phyloP scores from a whole-genome alignment of 345 rosid species.

The Moricandia arvensis region DNA sequence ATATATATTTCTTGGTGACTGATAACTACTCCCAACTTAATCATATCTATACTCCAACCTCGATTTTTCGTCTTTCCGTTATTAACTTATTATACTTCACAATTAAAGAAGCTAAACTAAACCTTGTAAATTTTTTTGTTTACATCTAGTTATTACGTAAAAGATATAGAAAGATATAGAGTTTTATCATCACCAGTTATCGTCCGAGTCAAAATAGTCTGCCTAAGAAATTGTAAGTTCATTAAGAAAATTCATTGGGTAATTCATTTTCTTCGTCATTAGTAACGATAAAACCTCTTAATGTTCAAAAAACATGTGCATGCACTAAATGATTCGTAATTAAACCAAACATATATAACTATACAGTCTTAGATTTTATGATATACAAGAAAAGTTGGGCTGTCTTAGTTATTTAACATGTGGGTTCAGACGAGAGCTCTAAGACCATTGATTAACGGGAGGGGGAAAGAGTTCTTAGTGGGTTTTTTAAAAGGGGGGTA shows the following conservation, averaged over 20 bases:
- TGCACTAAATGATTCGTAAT: not conserved
- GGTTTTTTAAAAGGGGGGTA: too few species aligned
- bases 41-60: conserved; percentile 41
- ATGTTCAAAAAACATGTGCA: not conserved
- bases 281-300: not conserved
- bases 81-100: conserved; percentile 32
- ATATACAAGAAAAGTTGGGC: conserved; percentile 10
- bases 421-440: conserved; percentile 24
- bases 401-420: conserved; percentile 1
- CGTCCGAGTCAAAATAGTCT: conserved; percentile 14
- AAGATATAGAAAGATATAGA: not conserved
- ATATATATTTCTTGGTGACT: conserved; percentile 40
- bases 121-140: not conserved
- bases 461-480: too few species aligned
- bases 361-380: not conserved
- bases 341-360: not conserved
- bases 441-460: too few species aligned
- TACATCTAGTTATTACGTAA: conserved; percentile 7
- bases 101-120: not conserved
- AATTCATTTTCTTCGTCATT: not conserved
- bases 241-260: conserved; percentile 10
- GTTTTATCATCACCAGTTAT: conserved; percentile 20
- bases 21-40: conserved; percentile 38
- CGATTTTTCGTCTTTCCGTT: conserved; percentile 37
- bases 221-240: conserved; percentile 6